Conservation (phyloP, 176 grass and related monocot species). For the Ananas comosus region DNA sequence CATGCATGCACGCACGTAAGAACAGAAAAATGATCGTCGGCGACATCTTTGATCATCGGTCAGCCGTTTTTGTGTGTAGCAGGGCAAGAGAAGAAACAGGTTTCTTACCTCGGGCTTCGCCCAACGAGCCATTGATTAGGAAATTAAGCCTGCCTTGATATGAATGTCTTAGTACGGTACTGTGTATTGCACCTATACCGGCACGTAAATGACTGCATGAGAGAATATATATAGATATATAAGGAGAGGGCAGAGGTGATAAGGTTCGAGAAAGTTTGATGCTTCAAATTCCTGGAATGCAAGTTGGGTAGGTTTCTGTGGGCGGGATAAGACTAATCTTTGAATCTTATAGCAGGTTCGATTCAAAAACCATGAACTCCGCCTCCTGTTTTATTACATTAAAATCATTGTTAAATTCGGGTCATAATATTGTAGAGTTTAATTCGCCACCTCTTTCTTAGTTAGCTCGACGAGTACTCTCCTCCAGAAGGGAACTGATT, state of each 20-base stretch:
- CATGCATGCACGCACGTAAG: neutral
- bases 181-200: constrained; percentile 6
- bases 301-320: constrained; percentile 1
- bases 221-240: neutral
- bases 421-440: no score
- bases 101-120: constrained; percentile 29
- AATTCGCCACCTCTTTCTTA: no score
- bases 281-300: constrained; percentile 20
- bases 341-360: neutral
- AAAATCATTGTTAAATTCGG: no score
- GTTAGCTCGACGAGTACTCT: no score
- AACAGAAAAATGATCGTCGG: neutral
- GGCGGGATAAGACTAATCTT: neutral
- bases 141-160: neutral
- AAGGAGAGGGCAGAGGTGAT: neutral
- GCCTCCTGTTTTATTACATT: constrained; percentile 36
- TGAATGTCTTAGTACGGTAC: neutral
- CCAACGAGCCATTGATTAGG: constrained; percentile 32
- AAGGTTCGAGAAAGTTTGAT: neutral
- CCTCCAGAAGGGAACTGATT: no score
- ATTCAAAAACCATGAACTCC: constrained; percentile 38
- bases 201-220: neutral
- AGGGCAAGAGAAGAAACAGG: neutral
- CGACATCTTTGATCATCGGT: neutral
- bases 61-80: neutral